Percentiles rank a stretch among this genome's conserved stretches.
phyloP scores from a whole-genome alignment of 2,329 filamentous ascomycete genomes.

The Diatrype stigma region DNA sequence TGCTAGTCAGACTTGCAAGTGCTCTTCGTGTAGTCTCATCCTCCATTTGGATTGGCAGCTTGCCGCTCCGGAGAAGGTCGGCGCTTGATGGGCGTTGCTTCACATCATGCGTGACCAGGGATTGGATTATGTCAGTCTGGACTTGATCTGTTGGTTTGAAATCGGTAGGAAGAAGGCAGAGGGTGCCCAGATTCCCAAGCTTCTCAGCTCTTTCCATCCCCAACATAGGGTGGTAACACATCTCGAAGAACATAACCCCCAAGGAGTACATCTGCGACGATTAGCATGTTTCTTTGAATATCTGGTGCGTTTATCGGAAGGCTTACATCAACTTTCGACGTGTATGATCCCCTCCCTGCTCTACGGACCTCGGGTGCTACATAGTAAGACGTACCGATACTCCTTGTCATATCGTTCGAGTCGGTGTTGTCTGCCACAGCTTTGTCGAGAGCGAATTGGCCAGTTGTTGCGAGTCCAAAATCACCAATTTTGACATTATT shows the following conservation, averaged over 20 bases:
- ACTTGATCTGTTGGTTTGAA: constrained; percentile 68
- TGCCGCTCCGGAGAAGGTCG: constrained; percentile 79
- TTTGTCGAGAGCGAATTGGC: constrained; percentile 66
- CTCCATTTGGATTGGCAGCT: constrained; percentile 86
- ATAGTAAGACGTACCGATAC: constrained; percentile 78
- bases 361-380: constrained; percentile 89
- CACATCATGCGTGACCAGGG: constrained; percentile 76
- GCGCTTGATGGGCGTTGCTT: constrained; percentile 76
- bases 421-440: constrained; percentile 38
- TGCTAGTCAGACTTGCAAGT: constrained; percentile 75
- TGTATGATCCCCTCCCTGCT: constrained; percentile 71
- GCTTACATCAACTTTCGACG: constrained; percentile 83
- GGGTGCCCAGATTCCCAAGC: constrained; percentile 62
- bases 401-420: constrained; percentile 63
- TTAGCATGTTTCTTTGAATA: constrained; percentile 12
- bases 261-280: constrained; percentile 81
- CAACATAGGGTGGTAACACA: constrained; percentile 68
- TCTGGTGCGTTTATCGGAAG: not conserved
- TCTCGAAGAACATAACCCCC: constrained; percentile 97
- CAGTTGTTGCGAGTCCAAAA: constrained; percentile 89
- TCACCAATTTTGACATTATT: constrained; percentile 95
- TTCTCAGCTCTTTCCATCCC: constrained; percentile 62
- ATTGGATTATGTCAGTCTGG: constrained; percentile 74
- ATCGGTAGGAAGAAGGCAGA: constrained; percentile 65
- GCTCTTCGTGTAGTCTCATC: constrained; percentile 85